These are phyloP conservation scores for Aureobasidium sp. DNA, from an alignment of 2,329 filamentous ascomycete species.

Conservation along the genomic window DNA sequence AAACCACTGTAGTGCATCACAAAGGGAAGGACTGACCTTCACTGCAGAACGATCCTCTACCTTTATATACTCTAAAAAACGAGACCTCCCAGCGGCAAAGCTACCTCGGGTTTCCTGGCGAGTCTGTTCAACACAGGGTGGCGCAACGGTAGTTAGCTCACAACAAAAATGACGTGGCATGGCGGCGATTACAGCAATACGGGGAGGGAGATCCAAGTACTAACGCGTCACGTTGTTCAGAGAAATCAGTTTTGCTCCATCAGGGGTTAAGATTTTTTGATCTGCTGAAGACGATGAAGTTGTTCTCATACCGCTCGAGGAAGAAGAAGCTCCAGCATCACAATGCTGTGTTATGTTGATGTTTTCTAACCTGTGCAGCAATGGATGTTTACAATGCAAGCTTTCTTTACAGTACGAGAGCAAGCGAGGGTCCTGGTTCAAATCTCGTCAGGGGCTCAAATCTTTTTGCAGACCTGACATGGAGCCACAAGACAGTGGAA, in stretches of 20 bases:
- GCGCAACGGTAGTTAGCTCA: background rate
- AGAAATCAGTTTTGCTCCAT: background rate
- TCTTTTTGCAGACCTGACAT: background rate
- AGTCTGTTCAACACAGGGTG: background rate
- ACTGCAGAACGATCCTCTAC: background rate
- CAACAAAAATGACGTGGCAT: background rate
- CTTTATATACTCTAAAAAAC: background rate
- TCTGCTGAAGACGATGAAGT: background rate
- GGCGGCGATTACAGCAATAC: background rate
- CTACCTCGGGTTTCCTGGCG: background rate
- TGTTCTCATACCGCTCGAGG: background rate
- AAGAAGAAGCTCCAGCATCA: background rate
- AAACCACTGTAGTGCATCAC: background rate
- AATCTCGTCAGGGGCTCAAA: background rate
- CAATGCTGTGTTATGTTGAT: background rate
- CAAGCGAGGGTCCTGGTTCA: background rate
- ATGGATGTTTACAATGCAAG: background rate
- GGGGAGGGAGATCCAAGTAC: background rate
- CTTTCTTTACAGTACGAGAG: background rate
- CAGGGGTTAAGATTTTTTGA: background rate
- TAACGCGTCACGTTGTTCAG: background rate
- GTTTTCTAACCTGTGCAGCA: background rate
- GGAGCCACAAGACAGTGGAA: background rate
- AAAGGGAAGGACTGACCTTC: background rate
- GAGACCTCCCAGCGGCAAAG: background rate